Base-by-base conservation (phyloP, 257 asterid genomes). In the Solanum pennellii region DNA sequence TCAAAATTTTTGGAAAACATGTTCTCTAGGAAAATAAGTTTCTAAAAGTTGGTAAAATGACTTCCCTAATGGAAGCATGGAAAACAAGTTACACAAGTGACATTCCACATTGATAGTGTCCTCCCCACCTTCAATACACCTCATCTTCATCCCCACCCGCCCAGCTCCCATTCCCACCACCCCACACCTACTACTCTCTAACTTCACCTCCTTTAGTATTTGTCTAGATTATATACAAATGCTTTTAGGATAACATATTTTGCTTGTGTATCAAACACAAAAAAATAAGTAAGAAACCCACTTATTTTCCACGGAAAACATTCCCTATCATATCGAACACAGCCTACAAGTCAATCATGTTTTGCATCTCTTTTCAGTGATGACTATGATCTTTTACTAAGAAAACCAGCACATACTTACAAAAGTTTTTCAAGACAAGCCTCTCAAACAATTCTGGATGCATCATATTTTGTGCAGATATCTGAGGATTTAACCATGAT, bases 401-500 rank as follows among this genome's bases (percentile, higher is more conserved):
- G 69, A 82, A 49, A 82, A 3, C 45, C 69, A 49, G 45, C 44
- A 18, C 65, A 13, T 83, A 92, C 98, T 96, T 91, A 96, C 99
- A 93, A 90, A 97, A 97, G 89, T 94, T 97, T 87, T 96, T 97
- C 68, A 95, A 92, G 87, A 97, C 95, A 42, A 97, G 98, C 90
- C 95, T 97, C 93, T 97, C 94, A 86, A 96, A 89, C 80, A 96
- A 87, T 87, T 97, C 99, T 2, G 99, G 99, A 85, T 95, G 96
- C 99, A 97, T 96, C 99, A 97, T 97, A 87, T 97, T 97, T 90
- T 94, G 90, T 74, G 99, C 98, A 16, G 99, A 93, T 91, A 97
- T 94, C 89, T 93, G 88, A 89, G 94, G 96, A 91, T 94, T 96
- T 87, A 97, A 90, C 99, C 98, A 96, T 68, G 99, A 92, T 85